Base-by-base conservation (phyloP, 2,329 filamentous ascomycete species). In the Colletotrichum eleusines region DNA sequence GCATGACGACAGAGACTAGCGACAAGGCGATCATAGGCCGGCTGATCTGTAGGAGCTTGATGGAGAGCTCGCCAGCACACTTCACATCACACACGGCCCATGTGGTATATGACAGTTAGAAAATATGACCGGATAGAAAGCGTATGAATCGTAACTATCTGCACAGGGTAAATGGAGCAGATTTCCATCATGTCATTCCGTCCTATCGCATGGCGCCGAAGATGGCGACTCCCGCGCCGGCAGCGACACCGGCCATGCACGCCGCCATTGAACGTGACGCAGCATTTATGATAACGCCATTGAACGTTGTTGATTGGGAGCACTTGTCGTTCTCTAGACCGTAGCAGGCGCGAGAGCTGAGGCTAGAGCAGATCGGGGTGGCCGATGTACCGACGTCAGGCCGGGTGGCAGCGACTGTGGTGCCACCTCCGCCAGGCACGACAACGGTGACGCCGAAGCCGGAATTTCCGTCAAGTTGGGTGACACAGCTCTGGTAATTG, bases 401-500 rank as follows among this genome's bases (percentile, higher is more conserved):
- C 4, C 76, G 82, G 6, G 76, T 75, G 42, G 82, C 83, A 14
- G 81, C 80, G 18, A 89, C 83, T 2, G 87, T 90, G 18, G 86
- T 85, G 2, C 86, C 85, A 16, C 84, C 84, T 2, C 85, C 84
- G 16, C 84, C 85, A 0, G 87, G 86, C 1, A 89, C 87, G 63
- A 84, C 81, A 57, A 90, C 84, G 1, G 88, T 90, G 23, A 90
- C 87, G 26, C 81, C 86, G 67, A 85, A 87, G 8, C 76, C 81
- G 2, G 76, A 78, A 42, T 79, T 81, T 28, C 78, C 78, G 50
- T 81, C 81, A 16, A 91, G 81, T 60, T 83, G 83, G 14, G 82
- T 79, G 7, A 88, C 84, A 75, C 89, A 91, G 5, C 82, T 81
- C 20, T 83, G 80, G 76, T 87, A 89, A 76, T 90, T 89, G 28